phyloP scores from a whole-genome alignment of 305 asterid genomes.

The Ilex paraguariensis region DNA sequence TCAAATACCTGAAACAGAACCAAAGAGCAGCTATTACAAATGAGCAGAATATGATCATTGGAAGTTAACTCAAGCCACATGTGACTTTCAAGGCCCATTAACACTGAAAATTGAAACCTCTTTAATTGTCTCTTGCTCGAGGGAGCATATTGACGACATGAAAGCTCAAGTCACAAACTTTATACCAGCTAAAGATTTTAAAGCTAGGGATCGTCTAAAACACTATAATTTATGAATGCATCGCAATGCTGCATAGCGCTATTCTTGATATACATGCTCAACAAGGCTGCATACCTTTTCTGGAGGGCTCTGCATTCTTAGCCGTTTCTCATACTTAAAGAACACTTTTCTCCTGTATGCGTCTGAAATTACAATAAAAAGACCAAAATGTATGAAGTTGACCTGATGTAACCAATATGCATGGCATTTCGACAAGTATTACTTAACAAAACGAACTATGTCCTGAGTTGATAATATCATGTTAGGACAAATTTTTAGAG shows the following conservation, averaged over 20 bases:
- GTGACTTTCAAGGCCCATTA: no score
- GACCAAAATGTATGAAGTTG: not conserved
- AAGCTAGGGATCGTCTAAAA: not conserved
- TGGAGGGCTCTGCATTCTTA: slow-evolving; percentile 76
- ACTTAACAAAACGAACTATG: not conserved
- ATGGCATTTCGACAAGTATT: not conserved
- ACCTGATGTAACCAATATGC: not conserved
- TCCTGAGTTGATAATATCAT: not conserved
- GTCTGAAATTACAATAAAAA: slow-evolving; percentile 37
- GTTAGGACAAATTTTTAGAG: no score
- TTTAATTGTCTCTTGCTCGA: no score
- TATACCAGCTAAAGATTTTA: not conserved
- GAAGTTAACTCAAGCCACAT: no score
- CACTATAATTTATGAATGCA: not conserved
- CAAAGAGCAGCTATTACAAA: no score
- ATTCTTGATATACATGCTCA: not conserved
- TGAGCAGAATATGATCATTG: no score
- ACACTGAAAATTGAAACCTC: no score
- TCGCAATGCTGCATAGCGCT: not conserved
- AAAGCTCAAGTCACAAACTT: not conserved
- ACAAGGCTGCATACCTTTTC: slow-evolving; percentile 52
- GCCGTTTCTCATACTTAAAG: slow-evolving; percentile 93
- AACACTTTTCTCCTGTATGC: slow-evolving; percentile 73
- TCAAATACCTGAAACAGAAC: slow-evolving; percentile 58
- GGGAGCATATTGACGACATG: not conserved